Evolutionary conservation across 169 alveolate species (phyloP), one percentile per base, ranked within the genome.

Genomic region (Cryptosporidium ryanae): DNA sequence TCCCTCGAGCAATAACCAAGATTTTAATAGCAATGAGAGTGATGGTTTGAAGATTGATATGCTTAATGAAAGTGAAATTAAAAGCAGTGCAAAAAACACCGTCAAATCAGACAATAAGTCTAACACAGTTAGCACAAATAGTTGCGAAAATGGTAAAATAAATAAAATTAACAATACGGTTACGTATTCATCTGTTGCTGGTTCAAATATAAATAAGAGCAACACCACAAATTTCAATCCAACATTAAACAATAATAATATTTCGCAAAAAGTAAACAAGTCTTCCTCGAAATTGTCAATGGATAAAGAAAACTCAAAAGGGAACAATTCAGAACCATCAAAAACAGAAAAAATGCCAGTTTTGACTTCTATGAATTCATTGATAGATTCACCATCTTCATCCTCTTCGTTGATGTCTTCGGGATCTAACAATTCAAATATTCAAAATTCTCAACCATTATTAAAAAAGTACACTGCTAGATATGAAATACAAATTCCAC

Each of bases 401-500:
- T 17, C 67, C 38, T 31, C 50, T 18, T 49, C 54, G 27, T 32
- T 52, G 21, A 29, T 66, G 18, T 38, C 84, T 49, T 68, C 83
- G 17, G 18, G 68, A 23, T 38, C 25, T 18, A 54, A 18, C 15
- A 29, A 29, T 18, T 2, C 76, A 21, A 0, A 49, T 12, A 38
- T 13, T 12, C 68, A 57, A 29, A 43, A 43, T 25, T 44, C 68
- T 18, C 27, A 57, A 13, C 21, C 21, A 8, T 29, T 48, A 82
- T 82, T 91, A 38, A 89, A 90, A 66, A 97, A 97, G 87, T 97
- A 94, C 82, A 97, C 98, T 8, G 96, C 98, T 55, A 93, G 97
- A 82, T 96, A 93, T 82, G 98, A 95, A 70, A 94, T 97, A 21
- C 95, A 95, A 89, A 95, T 97, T 1, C 96, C 94, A 50, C 96